Evolutionary conservation across 2,329 filamentous ascomycete genomes (phyloP).

Genomic region (Clonostachys rhizophaga): DNA sequence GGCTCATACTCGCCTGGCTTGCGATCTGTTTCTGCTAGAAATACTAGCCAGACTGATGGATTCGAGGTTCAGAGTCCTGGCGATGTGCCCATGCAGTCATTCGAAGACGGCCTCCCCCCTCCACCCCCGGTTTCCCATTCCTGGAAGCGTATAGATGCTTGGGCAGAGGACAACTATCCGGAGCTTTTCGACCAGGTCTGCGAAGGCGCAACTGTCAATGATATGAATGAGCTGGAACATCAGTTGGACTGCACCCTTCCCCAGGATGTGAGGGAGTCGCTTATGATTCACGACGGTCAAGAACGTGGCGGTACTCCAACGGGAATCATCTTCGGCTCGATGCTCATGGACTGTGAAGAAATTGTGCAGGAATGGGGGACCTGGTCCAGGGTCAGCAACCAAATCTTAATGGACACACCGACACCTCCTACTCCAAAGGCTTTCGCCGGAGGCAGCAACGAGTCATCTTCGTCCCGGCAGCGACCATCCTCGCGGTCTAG

Average conservation of each 20-base stretch:
- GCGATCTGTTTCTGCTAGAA: slow-evolving; percentile 69
- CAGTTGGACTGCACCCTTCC: slow-evolving; percentile 92
- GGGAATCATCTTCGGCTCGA: slow-evolving; percentile 87
- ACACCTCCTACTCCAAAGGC: slow-evolving; percentile 62
- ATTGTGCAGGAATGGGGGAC: slow-evolving; percentile 97
- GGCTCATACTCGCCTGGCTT: slow-evolving; percentile 89
- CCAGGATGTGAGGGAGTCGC: slow-evolving; percentile 86
- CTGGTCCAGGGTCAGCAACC: slow-evolving; percentile 89
- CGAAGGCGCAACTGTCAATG: slow-evolving; percentile 88
- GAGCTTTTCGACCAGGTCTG: slow-evolving; percentile 92
- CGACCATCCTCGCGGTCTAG: slow-evolving; percentile 41
- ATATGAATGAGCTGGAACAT: slow-evolving; percentile 95
- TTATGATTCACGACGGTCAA: slow-evolving; percentile 92
- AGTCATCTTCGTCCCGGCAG: slow-evolving; percentile 65
- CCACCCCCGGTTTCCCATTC: slow-evolving; percentile 84
- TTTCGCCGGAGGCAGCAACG: slow-evolving; percentile 60
- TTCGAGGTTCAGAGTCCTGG: slow-evolving; percentile 69
- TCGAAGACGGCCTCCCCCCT: slow-evolving; percentile 85
- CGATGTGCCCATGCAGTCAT: slow-evolving; percentile 95
- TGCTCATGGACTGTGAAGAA: slow-evolving; percentile 97
- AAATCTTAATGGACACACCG: slow-evolving; percentile 69
- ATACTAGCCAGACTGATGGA: slow-evolving; percentile 57
- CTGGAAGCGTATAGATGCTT: slow-evolving; percentile 90
- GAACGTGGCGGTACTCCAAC: slow-evolving; percentile 89
- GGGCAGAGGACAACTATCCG: slow-evolving; percentile 92